A percentile compares a stretch with the other conserved stretches of the same genome.
Evolutionary conservation across 2,329 filamentous ascomycete species (phyloP).

Genomic region (Pezicula radicicola): DNA sequence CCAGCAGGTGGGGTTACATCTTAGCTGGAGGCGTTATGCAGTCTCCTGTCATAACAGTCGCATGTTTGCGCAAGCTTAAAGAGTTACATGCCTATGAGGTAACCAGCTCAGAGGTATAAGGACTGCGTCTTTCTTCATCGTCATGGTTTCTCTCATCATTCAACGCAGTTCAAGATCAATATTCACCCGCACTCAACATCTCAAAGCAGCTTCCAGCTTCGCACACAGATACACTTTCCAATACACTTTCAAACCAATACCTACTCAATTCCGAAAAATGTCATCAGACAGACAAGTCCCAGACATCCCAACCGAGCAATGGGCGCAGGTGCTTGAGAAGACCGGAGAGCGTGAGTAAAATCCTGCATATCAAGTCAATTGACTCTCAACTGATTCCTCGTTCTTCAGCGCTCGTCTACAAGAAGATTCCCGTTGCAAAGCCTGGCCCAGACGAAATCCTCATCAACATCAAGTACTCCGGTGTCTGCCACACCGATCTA

Average conservation of each 20-base stretch:
- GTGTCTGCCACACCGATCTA: slow-evolving; percentile 87
- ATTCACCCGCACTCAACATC: too few species aligned
- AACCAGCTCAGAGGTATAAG: too few species aligned
- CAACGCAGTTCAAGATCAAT: too few species aligned
- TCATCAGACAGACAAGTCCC: slow-evolving; percentile 21
- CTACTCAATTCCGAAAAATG: neutral
- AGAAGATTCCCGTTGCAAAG: slow-evolving; percentile 76
- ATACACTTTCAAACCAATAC: neutral
- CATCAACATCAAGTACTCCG: slow-evolving; percentile 85
- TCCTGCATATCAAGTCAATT: neutral
- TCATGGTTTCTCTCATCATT: too few species aligned
- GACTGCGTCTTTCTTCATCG: too few species aligned
- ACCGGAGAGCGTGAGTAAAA: slow-evolving; percentile 61
- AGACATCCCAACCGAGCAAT: slow-evolving; percentile 77
- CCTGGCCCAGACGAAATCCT: slow-evolving; percentile 89
- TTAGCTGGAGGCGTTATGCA: too few species aligned
- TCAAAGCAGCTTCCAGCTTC: too few species aligned
- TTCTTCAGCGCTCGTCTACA: slow-evolving; percentile 60
- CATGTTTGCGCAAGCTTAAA: too few species aligned
- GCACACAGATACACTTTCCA: neutral
- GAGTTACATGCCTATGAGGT: too few species aligned
- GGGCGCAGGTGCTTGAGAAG: slow-evolving; percentile 87
- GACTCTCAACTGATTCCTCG: slow-evolving; percentile 2
- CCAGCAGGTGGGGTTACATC: too few species aligned
- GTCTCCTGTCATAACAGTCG: too few species aligned